Conservation (phyloP, 2,329 filamentous ascomycete species). For the Gyromitra esculenta region DNA sequence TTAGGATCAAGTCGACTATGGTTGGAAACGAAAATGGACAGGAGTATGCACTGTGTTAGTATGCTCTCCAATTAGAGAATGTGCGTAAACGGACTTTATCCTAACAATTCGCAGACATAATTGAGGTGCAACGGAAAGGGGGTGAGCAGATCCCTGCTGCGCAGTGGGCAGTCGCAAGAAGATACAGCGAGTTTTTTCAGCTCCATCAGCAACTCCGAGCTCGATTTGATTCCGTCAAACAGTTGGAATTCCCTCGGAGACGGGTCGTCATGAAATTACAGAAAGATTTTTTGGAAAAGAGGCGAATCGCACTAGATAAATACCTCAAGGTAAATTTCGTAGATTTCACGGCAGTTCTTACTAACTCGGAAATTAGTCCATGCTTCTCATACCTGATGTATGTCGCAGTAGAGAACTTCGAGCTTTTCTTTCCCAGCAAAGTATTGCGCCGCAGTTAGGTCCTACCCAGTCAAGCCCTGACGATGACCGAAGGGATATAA, state of each 20-base stretch:
- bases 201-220: constrained; percentile 87
- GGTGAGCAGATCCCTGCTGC: constrained; percentile 98
- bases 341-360: background rate
- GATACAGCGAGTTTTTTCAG: constrained; percentile 97
- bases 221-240: constrained; percentile 85
- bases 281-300: constrained; percentile 92
- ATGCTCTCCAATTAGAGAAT: background rate
- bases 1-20: constrained; percentile 91
- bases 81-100: background rate
- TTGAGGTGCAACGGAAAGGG: constrained; percentile 88
- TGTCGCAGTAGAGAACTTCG: constrained; percentile 92
- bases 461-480: constrained; percentile 67
- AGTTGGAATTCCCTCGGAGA: constrained; percentile 89
- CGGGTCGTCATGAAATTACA: constrained; percentile 97
- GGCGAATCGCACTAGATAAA: constrained; percentile 81
- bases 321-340: constrained; percentile 68
- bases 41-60: constrained; percentile 84
- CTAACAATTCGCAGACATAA: constrained; percentile 68
- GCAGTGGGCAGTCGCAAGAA: constrained; percentile 87
- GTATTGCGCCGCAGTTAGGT: constrained; percentile 74
- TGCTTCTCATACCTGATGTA: constrained; percentile 88
- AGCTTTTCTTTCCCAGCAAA: constrained; percentile 87
- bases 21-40: constrained; percentile 93
- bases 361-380: constrained; percentile 65
- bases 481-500: constrained; percentile 73